Conservation (phyloP, 148 eudicot species). For the Dianthus caryophyllus region DNA sequence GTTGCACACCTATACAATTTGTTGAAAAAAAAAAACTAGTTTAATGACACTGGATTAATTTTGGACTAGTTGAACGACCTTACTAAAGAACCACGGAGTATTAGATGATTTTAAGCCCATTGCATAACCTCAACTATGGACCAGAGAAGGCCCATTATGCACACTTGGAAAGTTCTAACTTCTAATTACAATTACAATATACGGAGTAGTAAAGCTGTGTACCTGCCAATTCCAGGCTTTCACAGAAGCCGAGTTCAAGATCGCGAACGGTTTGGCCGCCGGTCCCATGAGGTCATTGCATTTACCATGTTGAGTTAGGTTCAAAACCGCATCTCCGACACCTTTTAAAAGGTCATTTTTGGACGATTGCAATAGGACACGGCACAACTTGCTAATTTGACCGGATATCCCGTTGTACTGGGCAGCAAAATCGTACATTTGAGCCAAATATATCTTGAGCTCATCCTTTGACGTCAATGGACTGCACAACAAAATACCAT, state of each 20-base stretch:
- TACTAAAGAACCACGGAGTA: too few species aligned
- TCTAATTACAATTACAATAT: too few species aligned
- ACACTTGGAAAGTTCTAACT: too few species aligned
- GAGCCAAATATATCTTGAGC: background rate
- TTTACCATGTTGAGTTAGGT: too few species aligned
- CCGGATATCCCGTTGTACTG: background rate
- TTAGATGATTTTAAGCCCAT: too few species aligned
- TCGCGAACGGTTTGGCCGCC: too few species aligned
- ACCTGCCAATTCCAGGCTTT: background rate
- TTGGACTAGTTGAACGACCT: too few species aligned
- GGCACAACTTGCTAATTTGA: background rate
- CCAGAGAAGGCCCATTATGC: too few species aligned
- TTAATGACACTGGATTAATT: too few species aligned
- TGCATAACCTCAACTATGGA: too few species aligned
- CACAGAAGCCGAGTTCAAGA: background rate
- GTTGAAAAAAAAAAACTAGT: background rate
- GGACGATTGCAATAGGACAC: background rate
- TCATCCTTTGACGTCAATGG: background rate
- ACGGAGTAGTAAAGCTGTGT: too few species aligned
- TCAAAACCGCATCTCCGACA: background rate
- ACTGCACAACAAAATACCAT: background rate
- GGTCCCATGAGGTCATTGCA: background rate
- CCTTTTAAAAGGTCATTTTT: background rate
- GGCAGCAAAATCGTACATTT: background rate
- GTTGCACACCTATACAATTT: background rate